Evolutionary conservation across 108 stramenopile genomes (phyloP), one percentile per base, ranked within the genome.

Genomic region (Cyclotella baltica): DNA sequence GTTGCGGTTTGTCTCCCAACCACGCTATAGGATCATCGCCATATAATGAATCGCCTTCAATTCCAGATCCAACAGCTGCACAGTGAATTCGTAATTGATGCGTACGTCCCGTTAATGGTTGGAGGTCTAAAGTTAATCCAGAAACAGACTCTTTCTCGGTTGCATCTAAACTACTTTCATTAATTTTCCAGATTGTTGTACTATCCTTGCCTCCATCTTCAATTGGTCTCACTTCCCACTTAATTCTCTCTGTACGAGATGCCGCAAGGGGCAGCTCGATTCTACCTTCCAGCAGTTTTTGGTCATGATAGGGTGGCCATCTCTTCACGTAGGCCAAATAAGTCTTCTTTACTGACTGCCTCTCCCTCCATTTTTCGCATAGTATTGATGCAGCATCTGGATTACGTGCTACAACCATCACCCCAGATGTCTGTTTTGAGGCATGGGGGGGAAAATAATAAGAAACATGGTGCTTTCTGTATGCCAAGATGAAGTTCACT

Each of bases 61-160:
- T 90, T 0, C 89, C 88, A 55, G 78, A 81, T 13, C 88, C 84
- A 51, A 87, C 65, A 8, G 62, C 73, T 33, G 89, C 81, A 51
- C 85, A 88, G 81, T 97, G 97, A 35, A 97, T 67, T 31, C 97
- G 79, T 23, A 97, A 83, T 79, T 97, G 96, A 79, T 96, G 97
- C 4, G 96, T 90, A 19, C 97, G 62, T 0, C 81, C 77, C 30
- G 81, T 83, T 48, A 72, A 66, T 57, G 77, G 80, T n/a, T 74
- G 61, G 2, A 81, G 25, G 31, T 81, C 80, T 20, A 81, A 64
- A 23, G 67, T 70, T 36, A 75, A 19, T 62, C 80, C 80, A 37
- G 27, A 33, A 18, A 69, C 67, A 29, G 34, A n/a, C 15, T 61
- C 33, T 34, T 33, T 16, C 30, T 61, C 34, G n/a, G 1, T 33